Conservation (phyloP, 352 stramenopile genomes). For the Thraustochytrium striatum region DNA sequence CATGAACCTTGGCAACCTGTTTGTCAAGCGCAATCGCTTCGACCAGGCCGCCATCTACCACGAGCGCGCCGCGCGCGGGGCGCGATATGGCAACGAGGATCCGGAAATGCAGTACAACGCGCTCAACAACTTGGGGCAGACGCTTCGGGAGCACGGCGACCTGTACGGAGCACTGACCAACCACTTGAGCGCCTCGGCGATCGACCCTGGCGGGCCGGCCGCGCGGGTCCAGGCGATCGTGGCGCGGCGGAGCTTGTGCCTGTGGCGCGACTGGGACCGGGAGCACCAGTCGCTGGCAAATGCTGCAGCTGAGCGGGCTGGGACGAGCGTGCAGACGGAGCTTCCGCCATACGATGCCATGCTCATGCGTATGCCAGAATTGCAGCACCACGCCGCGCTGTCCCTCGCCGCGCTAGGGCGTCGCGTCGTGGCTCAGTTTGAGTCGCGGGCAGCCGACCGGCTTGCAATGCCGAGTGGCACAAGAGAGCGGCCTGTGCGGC, state of each 20-base stretch:
- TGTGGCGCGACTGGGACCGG: conserved; percentile 19
- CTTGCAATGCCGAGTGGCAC: neutral
- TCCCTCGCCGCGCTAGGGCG: too few relatives aligned
- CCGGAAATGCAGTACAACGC: conserved; percentile 58
- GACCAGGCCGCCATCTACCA: conserved; percentile 59
- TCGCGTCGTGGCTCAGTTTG: neutral
- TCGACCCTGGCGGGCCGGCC: conserved; percentile 48
- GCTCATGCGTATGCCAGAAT: neutral
- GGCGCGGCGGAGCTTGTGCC: neutral
- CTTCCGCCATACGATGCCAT: conserved; percentile 13
- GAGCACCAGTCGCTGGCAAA: neutral
- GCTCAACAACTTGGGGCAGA: conserved; percentile 69
- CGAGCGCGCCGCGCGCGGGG: conserved; percentile 54
- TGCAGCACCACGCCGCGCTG: neutral
- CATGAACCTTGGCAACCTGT: conserved; percentile 76
- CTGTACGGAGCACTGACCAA: conserved; percentile 57
- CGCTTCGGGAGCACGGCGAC: conserved; percentile 59
- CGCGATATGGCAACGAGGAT: conserved; percentile 57
- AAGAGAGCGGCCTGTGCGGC: conserved; percentile 55
- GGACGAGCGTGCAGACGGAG: neutral
- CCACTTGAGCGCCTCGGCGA: conserved; percentile 58
- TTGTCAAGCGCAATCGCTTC: conserved; percentile 43
- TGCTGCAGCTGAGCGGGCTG: too few relatives aligned
- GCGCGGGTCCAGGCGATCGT: neutral
- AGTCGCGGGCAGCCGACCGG: neutral